These are phyloP conservation scores for Leptographium radiaticola DNA, from an alignment of 2,329 filamentous ascomycete species.

Conservation along the genomic window DNA sequence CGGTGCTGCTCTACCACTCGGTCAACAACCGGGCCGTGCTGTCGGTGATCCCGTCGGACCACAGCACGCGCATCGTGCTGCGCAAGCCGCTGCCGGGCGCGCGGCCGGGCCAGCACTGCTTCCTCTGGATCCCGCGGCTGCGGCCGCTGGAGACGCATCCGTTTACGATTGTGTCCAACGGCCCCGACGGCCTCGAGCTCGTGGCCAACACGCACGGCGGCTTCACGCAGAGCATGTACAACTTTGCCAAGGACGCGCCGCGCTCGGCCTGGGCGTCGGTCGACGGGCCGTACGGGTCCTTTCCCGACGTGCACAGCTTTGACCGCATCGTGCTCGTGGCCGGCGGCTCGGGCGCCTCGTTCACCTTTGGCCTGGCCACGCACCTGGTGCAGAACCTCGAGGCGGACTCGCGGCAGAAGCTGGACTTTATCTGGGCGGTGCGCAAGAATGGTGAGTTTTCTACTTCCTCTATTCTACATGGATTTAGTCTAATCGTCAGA, in stretches of 20 bases:
- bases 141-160: conserved; percentile 42
- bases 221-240: conserved; percentile 37
- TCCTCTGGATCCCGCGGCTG: conserved; percentile 44
- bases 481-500: neutral
- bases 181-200: conserved; percentile 33
- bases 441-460: neutral
- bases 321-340: conserved; percentile 8
- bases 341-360: conserved; percentile 9
- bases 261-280: conserved; percentile 1
- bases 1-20: conserved; percentile 22
- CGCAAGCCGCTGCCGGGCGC: conserved; percentile 27
- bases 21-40: conserved; percentile 27
- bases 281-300: conserved; percentile 8
- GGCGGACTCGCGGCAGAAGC: neutral
- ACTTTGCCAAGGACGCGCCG: conserved; percentile 21
- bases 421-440: conserved; percentile 11
- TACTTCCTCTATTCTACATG: too few species aligned
- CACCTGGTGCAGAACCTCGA: conserved; percentile 2
- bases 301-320: conserved; percentile 3
- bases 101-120: conserved; percentile 41
- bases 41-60: conserved; percentile 24
- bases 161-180: conserved; percentile 39
- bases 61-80: conserved; percentile 31
- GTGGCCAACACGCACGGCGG: conserved; percentile 38
- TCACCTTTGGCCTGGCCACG: conserved; percentile 8